Evolutionary conservation across 2,329 filamentous ascomycete species (phyloP), one percentile per base, ranked within the genome.

Genomic region (Coniochaeta sp.): DNA sequence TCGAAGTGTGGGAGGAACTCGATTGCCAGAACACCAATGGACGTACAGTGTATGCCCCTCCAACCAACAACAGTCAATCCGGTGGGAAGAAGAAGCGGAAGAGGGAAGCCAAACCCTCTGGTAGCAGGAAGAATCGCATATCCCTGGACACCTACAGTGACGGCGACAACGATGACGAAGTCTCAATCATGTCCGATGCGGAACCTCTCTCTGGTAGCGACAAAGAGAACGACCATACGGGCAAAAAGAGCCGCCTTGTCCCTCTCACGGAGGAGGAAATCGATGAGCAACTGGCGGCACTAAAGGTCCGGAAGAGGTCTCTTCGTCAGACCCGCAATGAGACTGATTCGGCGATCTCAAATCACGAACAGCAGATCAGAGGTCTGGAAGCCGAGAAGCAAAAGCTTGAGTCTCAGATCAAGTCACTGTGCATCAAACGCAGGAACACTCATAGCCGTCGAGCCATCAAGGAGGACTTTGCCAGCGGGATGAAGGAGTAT

Each of bases 401-500:
- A 6, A 46, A 31, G 1, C 24, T 60, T 1, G 50, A 54, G 3
- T 60, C 61, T 6, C 58, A 65, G 49, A 57, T 69, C 49, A 68
- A 61, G 22, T 61, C 64, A 5, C 53, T 65, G 8, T 75, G 82
- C 57, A 83, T 86, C 51, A 66, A 70, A 18, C 74, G 74, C 6
- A 70, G 82, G 30, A 86, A 86, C 50, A 61, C 73, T 0, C 83
- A 81, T 54, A 79, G 80, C 0, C 77, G 74, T 50, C 57, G 58
- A 2, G 75, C 75, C 0, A 85, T 86, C 50, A 76, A 78, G 58
- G 65, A 72, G 24, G 80, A 86, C 52, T 86, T 84, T 59, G 80
- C 80, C 1, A 69, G 72, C 52, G 82, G 82, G 0, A 78, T 85
- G 54, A 77, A 74, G 54, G 81, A 85, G 65, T 68, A 57, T 58